Evolutionary conservation across 2,329 filamentous ascomycete species (phyloP).

Genomic region (Neopestalotiopsis rosae): DNA sequence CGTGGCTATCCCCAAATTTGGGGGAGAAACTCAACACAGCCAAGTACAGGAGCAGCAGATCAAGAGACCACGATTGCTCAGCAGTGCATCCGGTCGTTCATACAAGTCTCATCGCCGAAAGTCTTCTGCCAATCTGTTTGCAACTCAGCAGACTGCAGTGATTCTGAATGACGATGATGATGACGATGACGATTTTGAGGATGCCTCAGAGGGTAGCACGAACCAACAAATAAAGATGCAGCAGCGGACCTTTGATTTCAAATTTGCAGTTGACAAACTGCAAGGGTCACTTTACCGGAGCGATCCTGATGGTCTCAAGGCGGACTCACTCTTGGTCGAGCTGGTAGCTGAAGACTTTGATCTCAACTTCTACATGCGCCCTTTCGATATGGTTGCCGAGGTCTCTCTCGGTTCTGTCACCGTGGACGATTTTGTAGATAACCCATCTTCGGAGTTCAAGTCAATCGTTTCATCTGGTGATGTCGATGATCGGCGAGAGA

Average conservation of each 20-base stretch:
- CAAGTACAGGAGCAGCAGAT: constrained; percentile 29
- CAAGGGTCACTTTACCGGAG: constrained; percentile 91
- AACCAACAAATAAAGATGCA: constrained; percentile 73
- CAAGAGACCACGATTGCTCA: constrained; percentile 52
- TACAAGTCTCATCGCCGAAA: constrained; percentile 56
- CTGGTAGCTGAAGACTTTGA: constrained; percentile 88
- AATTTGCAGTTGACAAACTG: constrained; percentile 92
- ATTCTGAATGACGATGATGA: constrained; percentile 79
- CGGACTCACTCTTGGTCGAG: constrained; percentile 86
- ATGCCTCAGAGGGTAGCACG: constrained; percentile 63
- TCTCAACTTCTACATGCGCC: constrained; percentile 84
- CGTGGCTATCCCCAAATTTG: constrained; percentile 88
- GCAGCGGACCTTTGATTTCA: constrained; percentile 93
- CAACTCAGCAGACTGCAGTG: constrained; percentile 75
- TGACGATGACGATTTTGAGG: constrained; percentile 69
- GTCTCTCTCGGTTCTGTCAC: constrained; percentile 86
- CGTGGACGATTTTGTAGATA: constrained; percentile 94
- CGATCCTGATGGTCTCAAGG: constrained; percentile 75
- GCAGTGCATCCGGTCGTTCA: constrained; percentile 51
- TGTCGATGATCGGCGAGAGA: constrained; percentile 72
- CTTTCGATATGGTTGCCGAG: constrained; percentile 92
- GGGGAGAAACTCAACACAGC: constrained; percentile 48
- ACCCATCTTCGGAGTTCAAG: constrained; percentile 88
- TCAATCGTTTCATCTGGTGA: constrained; percentile 91
- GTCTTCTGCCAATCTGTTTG: constrained; percentile 74